Evolutionary conservation across 1,284 basidiomycete species (phyloP), one percentile per base, ranked within the genome.

Genomic region (Ganoderma lingzhi): DNA sequence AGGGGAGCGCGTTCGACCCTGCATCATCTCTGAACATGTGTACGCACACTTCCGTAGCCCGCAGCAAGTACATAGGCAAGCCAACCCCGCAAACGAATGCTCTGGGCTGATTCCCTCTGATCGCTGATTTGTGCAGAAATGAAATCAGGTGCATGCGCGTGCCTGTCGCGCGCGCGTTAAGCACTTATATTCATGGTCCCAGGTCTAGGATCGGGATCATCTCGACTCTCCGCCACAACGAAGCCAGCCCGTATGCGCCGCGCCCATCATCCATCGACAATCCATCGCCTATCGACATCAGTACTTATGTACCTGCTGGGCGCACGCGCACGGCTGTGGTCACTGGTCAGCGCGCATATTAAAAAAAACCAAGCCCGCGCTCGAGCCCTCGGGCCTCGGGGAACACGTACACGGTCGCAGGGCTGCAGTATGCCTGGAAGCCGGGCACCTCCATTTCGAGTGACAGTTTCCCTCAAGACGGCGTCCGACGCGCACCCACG

Each of bases 391-490:
- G 45, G n/a, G 45, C 19, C 30, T 56, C 53, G 53, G 53, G 53
- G 32, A 35, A 56, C 14, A 56, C 53, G 48, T 51, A 51, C 48
- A 5, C 23, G 23, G 28, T 56, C 53, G 53, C 53, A 56, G 32
- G 53, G 56, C 56, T 39, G 56, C 19, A 15, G 56, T 35, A 15
- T 17, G 53, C 53, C 45, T 28, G 53, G 32, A 56, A 23, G 30
- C 35, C 12, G 19, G 19, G 1, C 3, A n/a, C 15, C 32, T 9
- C 56, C 32, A 39, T 39, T 23, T 12, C 56, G 15, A 35, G n/a
- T 39, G 56, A 39, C 56, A 59, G 56, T 59, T 59, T 59, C 56
- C 19, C 56, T 59, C 56, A 59, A 39, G 35, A 59, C 35, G 56
- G 35, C 35, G 56, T 56, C 56, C 32, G 9, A 17, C 56, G 19